Evolutionary conservation across 352 stramenopile genomes (phyloP), one percentile per base, ranked within the genome.

Genomic region (Thalassiosira hispida): DNA sequence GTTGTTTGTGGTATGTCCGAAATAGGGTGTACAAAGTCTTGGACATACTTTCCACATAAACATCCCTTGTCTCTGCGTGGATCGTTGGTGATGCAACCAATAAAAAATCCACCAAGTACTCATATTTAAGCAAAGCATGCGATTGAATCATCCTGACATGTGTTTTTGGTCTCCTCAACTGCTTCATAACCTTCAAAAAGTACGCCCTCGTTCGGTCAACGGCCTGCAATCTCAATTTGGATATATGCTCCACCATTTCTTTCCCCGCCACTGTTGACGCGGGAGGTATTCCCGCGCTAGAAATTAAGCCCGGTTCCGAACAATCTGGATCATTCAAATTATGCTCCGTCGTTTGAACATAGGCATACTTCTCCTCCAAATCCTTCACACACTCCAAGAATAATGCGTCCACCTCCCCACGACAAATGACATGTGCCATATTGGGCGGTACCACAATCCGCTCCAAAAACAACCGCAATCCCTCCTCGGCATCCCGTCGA

Each of bases 141-240:
- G 98, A 96, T 89, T 99, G 97, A 66, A 99, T 93, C 90, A 99
- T 98, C 73, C 98, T 95, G 61, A 99, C 95, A 87, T 99, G 99
- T 0, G 97, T 99, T 87, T 99, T 98, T 35, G 96, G 95, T 69
- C 96, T 96, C 80, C 96, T 95, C n/a, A 99, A 89, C 35, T 90
- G 47, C 35, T 76, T 69, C 68, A 94, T 88, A 74, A 96, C 93
- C 66, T 93, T 84, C 61, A 98, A 87, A 52, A 99, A 96, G 70
- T 98, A 99, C 61, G 98, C 95, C 29, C 96, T 90, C 31, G 96
- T 95, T 14, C 94, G 89, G 11, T 66, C 70, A 46, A 95, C 91
- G 18, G 91, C 92, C 29, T 92, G 77, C 18, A 93, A 59, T 27
- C 89, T 74, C 23, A 96, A 78, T 52, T 90, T 90, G n/a, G 84